A percentile compares a stretch with the other conserved stretches of the same genome.
These are phyloP conservation scores for Colletotrichum siamense DNA, from an alignment of 2,329 filamentous ascomycete genomes.

Conservation along the genomic window DNA sequence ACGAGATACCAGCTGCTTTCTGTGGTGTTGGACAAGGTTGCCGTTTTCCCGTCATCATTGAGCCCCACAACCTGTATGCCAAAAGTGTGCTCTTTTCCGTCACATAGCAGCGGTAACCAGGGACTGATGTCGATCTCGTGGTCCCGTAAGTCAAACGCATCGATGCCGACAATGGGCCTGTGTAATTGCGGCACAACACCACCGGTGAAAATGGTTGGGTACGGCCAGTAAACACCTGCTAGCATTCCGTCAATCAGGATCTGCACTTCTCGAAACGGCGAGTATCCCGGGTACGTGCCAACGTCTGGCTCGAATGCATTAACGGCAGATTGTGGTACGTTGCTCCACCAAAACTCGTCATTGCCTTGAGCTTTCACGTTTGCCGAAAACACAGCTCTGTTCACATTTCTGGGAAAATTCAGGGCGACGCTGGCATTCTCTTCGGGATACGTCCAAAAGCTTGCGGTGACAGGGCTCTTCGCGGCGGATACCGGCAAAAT, in stretches of 20 bases:
- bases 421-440: constrained; percentile 65
- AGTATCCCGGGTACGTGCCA: constrained; percentile 68
- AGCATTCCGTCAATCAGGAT: constrained; percentile 74
- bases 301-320: constrained; percentile 62
- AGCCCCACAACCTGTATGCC: constrained; percentile 71
- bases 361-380: constrained; percentile 76
- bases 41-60: constrained; percentile 52
- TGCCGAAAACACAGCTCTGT: constrained; percentile 75
- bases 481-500: constrained; percentile 72
- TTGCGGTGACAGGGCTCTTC: constrained; percentile 57
- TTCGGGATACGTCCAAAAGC: constrained; percentile 71
- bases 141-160: constrained; percentile 80
- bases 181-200: constrained; percentile 79
- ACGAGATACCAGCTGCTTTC: constrained; percentile 76
- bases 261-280: constrained; percentile 82
- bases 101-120: constrained; percentile 73
- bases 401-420: constrained; percentile 68
- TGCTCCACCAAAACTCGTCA: constrained; percentile 89
- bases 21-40: constrained; percentile 58
- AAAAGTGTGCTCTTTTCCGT: constrained; percentile 70
- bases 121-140: constrained; percentile 84
- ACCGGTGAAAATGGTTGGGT: constrained; percentile 82
- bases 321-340: constrained; percentile 69
- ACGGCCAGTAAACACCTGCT: constrained; percentile 81
- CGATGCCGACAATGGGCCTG: constrained; percentile 78